Evolutionary conservation across 108 stramenopile genomes (phyloP).

Genomic region (Discostella stelligeroides): DNA sequence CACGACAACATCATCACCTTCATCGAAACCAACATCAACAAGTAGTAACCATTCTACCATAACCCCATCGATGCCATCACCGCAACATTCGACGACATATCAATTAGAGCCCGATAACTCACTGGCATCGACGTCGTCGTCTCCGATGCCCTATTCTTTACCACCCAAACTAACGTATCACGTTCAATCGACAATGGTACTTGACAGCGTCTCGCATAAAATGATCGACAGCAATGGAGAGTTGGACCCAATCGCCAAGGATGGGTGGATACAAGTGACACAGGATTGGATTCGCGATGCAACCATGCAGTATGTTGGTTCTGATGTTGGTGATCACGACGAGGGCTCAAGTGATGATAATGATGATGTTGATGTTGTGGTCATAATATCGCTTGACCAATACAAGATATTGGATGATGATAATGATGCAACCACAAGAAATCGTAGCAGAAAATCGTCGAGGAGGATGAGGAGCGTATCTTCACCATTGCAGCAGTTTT

Average conservation of each 20-base stretch:
- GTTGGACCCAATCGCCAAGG: neutral
- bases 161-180: neutral
- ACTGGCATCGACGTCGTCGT: no score
- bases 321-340: no score
- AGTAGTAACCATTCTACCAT: no score
- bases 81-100: no score
- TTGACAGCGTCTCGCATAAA: neutral
- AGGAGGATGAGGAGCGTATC: neutral
- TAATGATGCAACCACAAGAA: neutral
- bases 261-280: neutral
- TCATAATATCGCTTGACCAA: neutral
- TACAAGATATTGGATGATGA: neutral
- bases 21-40: no score
- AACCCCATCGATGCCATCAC: no score
- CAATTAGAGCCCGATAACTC: no score
- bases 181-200: neutral
- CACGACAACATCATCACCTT: no score
- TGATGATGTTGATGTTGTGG: neutral
- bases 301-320: neutral
- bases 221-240: neutral
- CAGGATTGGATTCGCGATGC: constrained; percentile 2
- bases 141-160: no score
- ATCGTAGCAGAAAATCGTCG: neutral
- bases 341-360: neutral
- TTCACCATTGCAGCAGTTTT: no score